Percentiles rank a stretch among this genome's conserved stretches.
Conservation (phyloP, 2,329 filamentous ascomycete species). For the Incumbomyces lentus region DNA sequence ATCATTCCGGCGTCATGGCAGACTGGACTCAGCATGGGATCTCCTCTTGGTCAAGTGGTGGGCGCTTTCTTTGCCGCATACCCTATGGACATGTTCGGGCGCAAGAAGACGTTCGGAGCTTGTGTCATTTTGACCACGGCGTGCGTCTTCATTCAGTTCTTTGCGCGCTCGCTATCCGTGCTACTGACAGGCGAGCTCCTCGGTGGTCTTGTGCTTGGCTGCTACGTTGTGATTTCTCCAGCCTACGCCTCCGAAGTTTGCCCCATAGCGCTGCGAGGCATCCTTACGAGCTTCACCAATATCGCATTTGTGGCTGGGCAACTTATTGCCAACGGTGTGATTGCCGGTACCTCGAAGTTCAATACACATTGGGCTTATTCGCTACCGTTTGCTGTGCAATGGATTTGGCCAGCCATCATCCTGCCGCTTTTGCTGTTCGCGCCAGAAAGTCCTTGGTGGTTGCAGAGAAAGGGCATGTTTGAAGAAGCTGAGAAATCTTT, state of each 20-base stretch:
- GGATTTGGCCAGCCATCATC: conserved; percentile 31
- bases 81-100: conserved; percentile 30
- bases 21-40: conserved; percentile 46
- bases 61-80: conserved; percentile 31
- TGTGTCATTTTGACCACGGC: conserved; percentile 17
- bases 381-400: conserved; percentile 37
- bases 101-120: conserved; percentile 21
- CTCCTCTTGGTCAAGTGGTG: conserved; percentile 37
- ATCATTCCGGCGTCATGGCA: conserved; percentile 52
- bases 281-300: conserved; percentile 42
- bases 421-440: conserved; percentile 29
- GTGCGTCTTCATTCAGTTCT: conserved; percentile 23
- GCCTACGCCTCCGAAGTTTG: conserved; percentile 35
- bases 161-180: conserved; percentile 25
- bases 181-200: conserved; percentile 40
- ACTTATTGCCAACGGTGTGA: conserved; percentile 27
- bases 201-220: conserved; percentile 38
- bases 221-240: conserved; percentile 41
- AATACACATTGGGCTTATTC: conserved; percentile 35
- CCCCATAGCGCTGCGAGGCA: conserved; percentile 36
- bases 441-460: conserved; percentile 31
- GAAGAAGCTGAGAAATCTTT: conserved; percentile 30
- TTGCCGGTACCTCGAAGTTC: conserved; percentile 24
- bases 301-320: conserved; percentile 37
- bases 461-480: conserved; percentile 27